Base-by-base conservation (phyloP, 176 grass and related monocot genomes). In the Echinochloa phyllopogon region DNA sequence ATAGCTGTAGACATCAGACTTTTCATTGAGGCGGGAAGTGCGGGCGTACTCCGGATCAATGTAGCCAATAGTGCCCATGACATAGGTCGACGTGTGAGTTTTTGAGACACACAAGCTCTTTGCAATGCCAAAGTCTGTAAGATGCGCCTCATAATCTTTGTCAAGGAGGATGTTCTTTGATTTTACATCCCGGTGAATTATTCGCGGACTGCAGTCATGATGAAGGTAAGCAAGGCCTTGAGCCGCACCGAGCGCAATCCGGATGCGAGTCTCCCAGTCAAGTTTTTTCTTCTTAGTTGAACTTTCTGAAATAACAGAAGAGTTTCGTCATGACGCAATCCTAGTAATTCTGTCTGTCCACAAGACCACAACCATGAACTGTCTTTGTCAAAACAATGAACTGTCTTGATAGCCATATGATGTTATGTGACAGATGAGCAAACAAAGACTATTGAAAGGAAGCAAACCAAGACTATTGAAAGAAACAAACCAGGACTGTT, bases 51-150 rank as follows among this genome's bases (percentile, higher is more conserved):
- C 97, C 0, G 97, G 97, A 81, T 99, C 97, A 3, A 99, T 99
- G 64, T 99, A 99, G 33, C 97, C 97, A 56, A 99, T 99, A 29
- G 97, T 99, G n/a, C 97, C 97, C 97, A 99, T 96, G 38, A 99
- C 94, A 77, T 99, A 99, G 11, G 97, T 99, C 0, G 90, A 94
- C 0, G 97, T 99, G 50, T 99, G 97, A 24, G 97, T 92, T 79
- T 99, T 99, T 20, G 97, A 94, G 21, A 99, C 84, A 72, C 97
- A 96, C 3, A 99, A 74, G 42, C 94, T 99, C 88, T 99, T 99
- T 2, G 97, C 97, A 20, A 99, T 99, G 78, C 97, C 97, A 3
- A 99, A 99, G 52, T 99, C 97, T 2, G 97, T 96, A 41, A 99
- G 88, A 87, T 99, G 97, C 1, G 97, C 74, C 45, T 99, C 94